Evolutionary conservation across 257 asterid genomes (phyloP), one percentile per base, ranked within the genome.

Genomic region (Striga asiatica): DNA sequence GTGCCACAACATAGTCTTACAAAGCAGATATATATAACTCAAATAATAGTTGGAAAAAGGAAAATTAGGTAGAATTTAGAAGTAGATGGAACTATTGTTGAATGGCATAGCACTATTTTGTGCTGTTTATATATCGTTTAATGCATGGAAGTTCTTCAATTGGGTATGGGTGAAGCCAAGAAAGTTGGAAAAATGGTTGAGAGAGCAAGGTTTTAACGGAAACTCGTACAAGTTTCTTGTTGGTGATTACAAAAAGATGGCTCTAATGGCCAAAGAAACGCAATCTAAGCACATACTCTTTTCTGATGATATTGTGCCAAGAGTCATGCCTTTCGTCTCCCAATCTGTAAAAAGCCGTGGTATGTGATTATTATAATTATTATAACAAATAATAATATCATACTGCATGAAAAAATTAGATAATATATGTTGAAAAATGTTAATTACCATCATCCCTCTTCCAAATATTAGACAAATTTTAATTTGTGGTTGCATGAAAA

Each of bases 111-210:
- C 66, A 54, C 21, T 54, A 1, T 12, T 17, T 3, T 60, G 56
- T 21, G 45, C 32, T 39, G 57, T 54, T 52, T 20, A 58, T n/a
- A 2, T 65, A 6, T 47, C 57, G 16, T 20, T 64, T 0, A 18
- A 23, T 6, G 56, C 22, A 4, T 71, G 74, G 76, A 69, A 19
- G 60, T 2, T 74, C 4, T 42, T 78, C 66, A 66, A 68, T 5
- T 68, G 73, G 76, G 69, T 8, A 1, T 71, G 76, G 81, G 10
- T 78, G 18, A 48, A 48, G 60, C 81, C 84, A 2, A 63, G 61
- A 53, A 56, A 59, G 52, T 0, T 65, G 39, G 81, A 75, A 55
- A 66, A 60, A 12, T 32, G 42, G 43, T 72, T 78, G 18, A 68
- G 73, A 45, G 19, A 63, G 13, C 69, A 62, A 11, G 79, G 85